Base-by-base conservation (phyloP, 1,139 yeast species). In the Blastobotrys malaysiensis region DNA sequence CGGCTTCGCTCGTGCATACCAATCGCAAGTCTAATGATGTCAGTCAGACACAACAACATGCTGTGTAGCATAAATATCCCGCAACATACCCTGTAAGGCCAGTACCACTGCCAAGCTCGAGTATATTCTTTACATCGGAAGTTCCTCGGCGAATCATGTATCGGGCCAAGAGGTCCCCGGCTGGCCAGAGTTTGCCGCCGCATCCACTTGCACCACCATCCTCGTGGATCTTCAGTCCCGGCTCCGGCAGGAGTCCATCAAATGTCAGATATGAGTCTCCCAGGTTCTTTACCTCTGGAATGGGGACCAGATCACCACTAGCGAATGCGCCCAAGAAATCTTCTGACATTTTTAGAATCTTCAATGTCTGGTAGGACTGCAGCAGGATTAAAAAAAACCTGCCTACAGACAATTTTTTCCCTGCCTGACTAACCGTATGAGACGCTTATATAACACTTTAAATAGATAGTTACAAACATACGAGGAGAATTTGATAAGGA, bases 101-200 rank as follows among this genome's bases (percentile, higher is more conserved):
- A 0, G 84, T 80, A 1, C 84, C 84, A 55, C 80, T 74, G 0
- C 84, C 84, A 18, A 80, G 66, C 58, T 80, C 84, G 14, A 80
- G 62, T 3, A 79, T 70, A 48, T 71, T 72, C 46, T 63, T 66
- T 43, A 63, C 61, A 1, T 59, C 55, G 9, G 51, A 46, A 22
- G 63, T 52, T 20, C 70, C 70, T 39, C 66, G 62, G 20, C 69
- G 61, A 20, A 75, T 63, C 53, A 78, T 57, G 56, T 78, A 80
- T 46, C 77, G 69, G 6, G 82, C 73, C 14, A 80, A 64, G 36
- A 79, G 66, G 55, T 79, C 81, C 5, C 84, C 84, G 6, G 84
- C 83, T 1, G 81, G 74, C 84, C 84, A 80, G 5, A 80, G 69
- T 55, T 78, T 77, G 4, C 84, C 84, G n/a, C 84, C 84, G 63